Percentiles rank a stretch among this genome's conserved stretches.
Conservation (phyloP, 2,329 filamentous ascomycete genomes). For the Pseudodiploospora longispora region DNA sequence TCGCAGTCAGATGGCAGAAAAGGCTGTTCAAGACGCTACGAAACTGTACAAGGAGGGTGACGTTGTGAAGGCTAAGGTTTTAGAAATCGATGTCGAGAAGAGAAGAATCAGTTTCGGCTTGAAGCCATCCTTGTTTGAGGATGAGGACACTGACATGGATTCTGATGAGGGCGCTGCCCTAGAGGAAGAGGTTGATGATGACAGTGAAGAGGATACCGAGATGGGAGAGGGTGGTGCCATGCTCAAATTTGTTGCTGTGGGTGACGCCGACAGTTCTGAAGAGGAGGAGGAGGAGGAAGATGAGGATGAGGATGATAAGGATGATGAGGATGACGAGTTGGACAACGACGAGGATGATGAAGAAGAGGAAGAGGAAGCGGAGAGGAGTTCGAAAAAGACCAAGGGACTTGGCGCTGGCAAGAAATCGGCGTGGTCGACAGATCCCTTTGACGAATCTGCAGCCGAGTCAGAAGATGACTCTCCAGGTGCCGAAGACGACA, state of each 20-base stretch:
- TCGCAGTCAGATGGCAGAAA: constrained; percentile 83
- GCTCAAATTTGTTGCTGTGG: constrained; percentile 37
- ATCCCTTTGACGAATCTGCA: constrained; percentile 54
- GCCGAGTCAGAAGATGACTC: constrained; percentile 36
- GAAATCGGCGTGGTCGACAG: constrained; percentile 83
- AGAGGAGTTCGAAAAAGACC: constrained; percentile 24
- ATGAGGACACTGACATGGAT: constrained; percentile 46
- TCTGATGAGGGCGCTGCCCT: constrained; percentile 38
- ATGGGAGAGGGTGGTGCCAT: constrained; percentile 37
- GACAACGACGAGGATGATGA: constrained; percentile 27
- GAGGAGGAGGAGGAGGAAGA: constrained; percentile 31
- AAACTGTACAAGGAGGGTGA: constrained; percentile 89
- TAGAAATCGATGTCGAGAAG: constrained; percentile 68
- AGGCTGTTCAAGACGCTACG: constrained; percentile 70
- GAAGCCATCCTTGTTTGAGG: constrained; percentile 84
- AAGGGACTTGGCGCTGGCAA: constrained; percentile 45
- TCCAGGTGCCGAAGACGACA: constrained; percentile 24
- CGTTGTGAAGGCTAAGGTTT: constrained; percentile 81
- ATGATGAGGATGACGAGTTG: constrained; percentile 35
- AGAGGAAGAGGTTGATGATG: constrained; percentile 38
- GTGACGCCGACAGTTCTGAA: constrained; percentile 35
- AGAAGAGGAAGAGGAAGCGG: constrained; percentile 34
- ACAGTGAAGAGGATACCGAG: constrained; percentile 41
- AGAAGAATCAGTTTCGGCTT: constrained; percentile 81
- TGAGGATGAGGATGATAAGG: constrained; percentile 22